Conservation (phyloP, 352 stramenopile genomes). For the Globisporangium cylindrosporum region DNA sequence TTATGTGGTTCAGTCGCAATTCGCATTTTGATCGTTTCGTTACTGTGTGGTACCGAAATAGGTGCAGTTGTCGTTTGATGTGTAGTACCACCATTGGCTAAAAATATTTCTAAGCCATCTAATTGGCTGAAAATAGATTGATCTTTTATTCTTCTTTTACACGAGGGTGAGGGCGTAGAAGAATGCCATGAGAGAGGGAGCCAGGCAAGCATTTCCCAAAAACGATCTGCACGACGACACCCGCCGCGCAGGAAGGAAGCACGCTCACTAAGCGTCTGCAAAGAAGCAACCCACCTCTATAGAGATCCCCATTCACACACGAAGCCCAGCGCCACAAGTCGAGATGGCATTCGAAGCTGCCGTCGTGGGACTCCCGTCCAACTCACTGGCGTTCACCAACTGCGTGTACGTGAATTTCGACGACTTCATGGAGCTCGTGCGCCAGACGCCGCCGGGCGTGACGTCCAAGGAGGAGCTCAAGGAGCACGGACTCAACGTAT, state of each 20-base stretch:
- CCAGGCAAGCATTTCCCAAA: conserved; percentile 1
- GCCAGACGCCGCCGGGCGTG: conserved; percentile 54
- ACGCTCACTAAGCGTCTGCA: too few relatives aligned
- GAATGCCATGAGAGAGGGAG: conserved; percentile 10
- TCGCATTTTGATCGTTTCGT: background rate
- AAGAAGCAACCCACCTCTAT: background rate
- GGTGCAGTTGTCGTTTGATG: background rate
- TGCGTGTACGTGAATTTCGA: conserved; percentile 75
- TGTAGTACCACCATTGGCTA: background rate
- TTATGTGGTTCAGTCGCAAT: background rate
- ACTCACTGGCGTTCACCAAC: conserved; percentile 84
- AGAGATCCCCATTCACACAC: background rate
- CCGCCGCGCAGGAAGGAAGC: background rate
- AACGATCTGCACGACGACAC: background rate
- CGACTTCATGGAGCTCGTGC: conserved; percentile 71
- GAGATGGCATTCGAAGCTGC: conserved; percentile 57
- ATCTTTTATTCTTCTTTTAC: conserved; percentile 10
- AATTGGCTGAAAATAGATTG: conserved; percentile 7
- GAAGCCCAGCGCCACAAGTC: background rate
- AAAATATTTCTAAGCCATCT: background rate
- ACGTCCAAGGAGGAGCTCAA: conserved; percentile 70
- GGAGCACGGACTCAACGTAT: conserved; percentile 75
- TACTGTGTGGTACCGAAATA: background rate
- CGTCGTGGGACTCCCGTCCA: conserved; percentile 66
- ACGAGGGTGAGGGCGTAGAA: background rate